These are phyloP conservation scores for Leptodontidium sp. DNA, from an alignment of 2,329 filamentous ascomycete species.

Conservation along the genomic window DNA sequence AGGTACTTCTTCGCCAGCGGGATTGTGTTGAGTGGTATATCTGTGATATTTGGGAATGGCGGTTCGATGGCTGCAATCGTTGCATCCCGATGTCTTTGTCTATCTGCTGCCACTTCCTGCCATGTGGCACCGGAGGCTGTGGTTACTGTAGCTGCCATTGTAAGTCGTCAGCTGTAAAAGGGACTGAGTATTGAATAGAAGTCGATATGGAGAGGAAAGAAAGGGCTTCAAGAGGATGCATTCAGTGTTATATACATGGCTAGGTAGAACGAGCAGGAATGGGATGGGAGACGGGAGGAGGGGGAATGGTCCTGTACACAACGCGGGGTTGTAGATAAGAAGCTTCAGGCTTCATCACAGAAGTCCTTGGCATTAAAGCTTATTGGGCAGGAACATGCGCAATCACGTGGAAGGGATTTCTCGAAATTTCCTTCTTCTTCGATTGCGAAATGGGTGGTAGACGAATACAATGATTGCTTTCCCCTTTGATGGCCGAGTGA, in stretches of 20 bases:
- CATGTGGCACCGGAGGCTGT: slow-evolving; percentile 49
- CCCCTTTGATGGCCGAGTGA: too few relatives aligned
- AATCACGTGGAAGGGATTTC: too few relatives aligned
- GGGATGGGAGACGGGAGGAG: neutral
- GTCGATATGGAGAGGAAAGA: neutral
- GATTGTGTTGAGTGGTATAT: slow-evolving; percentile 55
- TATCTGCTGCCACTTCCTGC: slow-evolving; percentile 56
- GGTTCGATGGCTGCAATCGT: slow-evolving; percentile 54
- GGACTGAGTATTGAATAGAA: neutral
- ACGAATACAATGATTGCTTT: too few relatives aligned
- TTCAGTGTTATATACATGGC: slow-evolving; percentile 27
- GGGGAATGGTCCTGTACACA: slow-evolving; percentile 2
- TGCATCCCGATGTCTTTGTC: slow-evolving; percentile 55
- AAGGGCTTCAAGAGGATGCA: neutral
- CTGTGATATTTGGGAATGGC: slow-evolving; percentile 48
- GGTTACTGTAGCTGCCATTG: slow-evolving; percentile 43
- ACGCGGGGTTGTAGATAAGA: slow-evolving; percentile 11
- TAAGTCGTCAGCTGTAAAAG: slow-evolving; percentile 13
- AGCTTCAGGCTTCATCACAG: slow-evolving; percentile 37
- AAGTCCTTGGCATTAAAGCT: slow-evolving; percentile 50
- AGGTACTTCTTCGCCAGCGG: slow-evolving; percentile 56
- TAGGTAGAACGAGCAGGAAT: neutral
- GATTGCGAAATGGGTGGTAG: too few relatives aligned
- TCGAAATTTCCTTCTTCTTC: too few relatives aligned
- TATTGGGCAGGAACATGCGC: slow-evolving; percentile 28